Evolutionary conservation across 805 yeast species (phyloP).

Genomic region (Candida yuanshanica): DNA sequence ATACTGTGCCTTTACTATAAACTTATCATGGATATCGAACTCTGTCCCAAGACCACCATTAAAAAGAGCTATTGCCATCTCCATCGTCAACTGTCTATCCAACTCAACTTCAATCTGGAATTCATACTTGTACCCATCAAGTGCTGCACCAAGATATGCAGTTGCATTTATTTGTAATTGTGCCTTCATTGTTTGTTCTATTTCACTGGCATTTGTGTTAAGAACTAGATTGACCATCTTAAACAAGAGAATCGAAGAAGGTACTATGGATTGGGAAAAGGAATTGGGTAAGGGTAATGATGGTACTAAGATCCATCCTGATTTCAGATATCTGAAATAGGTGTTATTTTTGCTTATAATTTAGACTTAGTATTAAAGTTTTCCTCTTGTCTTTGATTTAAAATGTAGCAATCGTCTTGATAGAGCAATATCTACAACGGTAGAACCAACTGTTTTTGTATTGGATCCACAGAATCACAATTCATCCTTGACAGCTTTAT

Average conservation of each 20-base stretch:
- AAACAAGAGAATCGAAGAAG: slow-evolving; percentile 37
- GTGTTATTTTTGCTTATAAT: neutral
- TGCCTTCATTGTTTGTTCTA: slow-evolving; percentile 39
- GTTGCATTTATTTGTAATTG: slow-evolving; percentile 44
- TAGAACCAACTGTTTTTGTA: too few species aligned
- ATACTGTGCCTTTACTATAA: slow-evolving; percentile 47
- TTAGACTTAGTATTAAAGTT: neutral
- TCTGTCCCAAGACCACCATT: slow-evolving; percentile 53
- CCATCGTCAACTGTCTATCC: slow-evolving; percentile 50
- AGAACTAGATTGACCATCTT: slow-evolving; percentile 33
- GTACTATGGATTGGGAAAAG: slow-evolving; percentile 44
- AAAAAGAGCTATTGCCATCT: slow-evolving; percentile 53
- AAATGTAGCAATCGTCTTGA: too few species aligned
- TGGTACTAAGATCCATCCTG: slow-evolving; percentile 36
- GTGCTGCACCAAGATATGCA: slow-evolving; percentile 40
- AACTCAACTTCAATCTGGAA: slow-evolving; percentile 55
- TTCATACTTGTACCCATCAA: slow-evolving; percentile 42
- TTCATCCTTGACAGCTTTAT: slow-evolving; percentile 1
- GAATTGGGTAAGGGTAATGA: slow-evolving; percentile 41
- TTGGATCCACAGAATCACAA: slow-evolving; percentile 1
- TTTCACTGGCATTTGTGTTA: slow-evolving; percentile 33
- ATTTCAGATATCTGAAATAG: slow-evolving; percentile 32
- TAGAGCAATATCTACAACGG: too few species aligned
- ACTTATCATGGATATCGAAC: slow-evolving; percentile 51
- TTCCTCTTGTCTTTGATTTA: too few species aligned